A percentile compares a stretch with the other conserved stretches of the same genome.
These are phyloP conservation scores for Thermothielavioides terrestris DNA, from an alignment of 495 filamentous ascomycete genomes.

Conservation along the genomic window DNA sequence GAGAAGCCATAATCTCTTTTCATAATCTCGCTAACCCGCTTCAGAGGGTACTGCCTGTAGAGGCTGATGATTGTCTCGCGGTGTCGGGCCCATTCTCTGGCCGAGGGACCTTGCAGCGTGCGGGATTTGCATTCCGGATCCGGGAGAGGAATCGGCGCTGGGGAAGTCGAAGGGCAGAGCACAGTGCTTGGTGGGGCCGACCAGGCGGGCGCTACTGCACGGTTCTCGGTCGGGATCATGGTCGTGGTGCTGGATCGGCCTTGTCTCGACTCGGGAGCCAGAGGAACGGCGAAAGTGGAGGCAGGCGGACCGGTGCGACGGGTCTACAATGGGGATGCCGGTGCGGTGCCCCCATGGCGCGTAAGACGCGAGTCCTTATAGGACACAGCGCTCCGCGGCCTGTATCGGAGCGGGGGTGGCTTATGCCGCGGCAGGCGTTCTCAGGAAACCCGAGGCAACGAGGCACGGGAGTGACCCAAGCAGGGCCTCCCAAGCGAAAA, in stretches of 20 bases:
- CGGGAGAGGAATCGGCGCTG: neutral
- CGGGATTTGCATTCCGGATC: constrained; percentile 19
- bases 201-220: constrained; percentile 22
- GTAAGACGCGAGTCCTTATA: constrained; percentile 11
- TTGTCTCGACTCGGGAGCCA: neutral
- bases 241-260: constrained; percentile 8
- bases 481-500: constrained; percentile 1
- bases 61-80: constrained; percentile 27
- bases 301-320: neutral
- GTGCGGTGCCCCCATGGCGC: neutral
- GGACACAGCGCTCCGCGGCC: neutral
- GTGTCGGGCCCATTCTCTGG: constrained; percentile 23
- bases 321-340: too few species aligned
- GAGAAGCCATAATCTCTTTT: constrained; percentile 25
- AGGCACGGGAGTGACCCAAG: constrained; percentile 6
- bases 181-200: constrained; percentile 10
- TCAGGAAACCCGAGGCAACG: neutral
- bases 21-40: constrained; percentile 28
- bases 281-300: constrained; percentile 2
- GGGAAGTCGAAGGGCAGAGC: neutral
- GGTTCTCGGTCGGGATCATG: constrained; percentile 24
- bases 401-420: neutral
- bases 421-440: neutral
- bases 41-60: constrained; percentile 25
- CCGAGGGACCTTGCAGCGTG: constrained; percentile 26